phyloP scores from a whole-genome alignment of 495 filamentous ascomycete genomes.

The Hyaloscypha bicolor region DNA sequence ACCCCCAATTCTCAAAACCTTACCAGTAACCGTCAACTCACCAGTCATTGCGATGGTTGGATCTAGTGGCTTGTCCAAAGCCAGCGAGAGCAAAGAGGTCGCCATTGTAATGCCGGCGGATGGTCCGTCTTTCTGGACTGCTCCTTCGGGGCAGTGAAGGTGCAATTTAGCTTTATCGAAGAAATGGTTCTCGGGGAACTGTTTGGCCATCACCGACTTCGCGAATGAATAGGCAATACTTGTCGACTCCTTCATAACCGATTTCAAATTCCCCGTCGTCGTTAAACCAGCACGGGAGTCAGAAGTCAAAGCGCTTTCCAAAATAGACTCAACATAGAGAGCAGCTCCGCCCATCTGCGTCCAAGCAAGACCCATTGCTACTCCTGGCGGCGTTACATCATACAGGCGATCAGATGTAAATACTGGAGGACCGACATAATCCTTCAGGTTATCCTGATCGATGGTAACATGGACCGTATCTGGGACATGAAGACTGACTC shows the following conservation, averaged over 20 bases:
- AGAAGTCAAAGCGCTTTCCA: conserved; percentile 75
- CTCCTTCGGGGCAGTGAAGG: conserved; percentile 96
- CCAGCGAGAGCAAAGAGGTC: conserved; percentile 83
- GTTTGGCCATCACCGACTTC: conserved; percentile 80
- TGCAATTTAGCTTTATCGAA: conserved; percentile 96
- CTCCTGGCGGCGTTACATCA: conserved; percentile 92
- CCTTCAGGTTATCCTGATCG: conserved; percentile 86
- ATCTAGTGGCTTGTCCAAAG: conserved; percentile 74
- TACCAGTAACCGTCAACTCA: conserved; percentile 96
- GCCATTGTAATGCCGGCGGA: conserved; percentile 98
- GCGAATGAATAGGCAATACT: conserved; percentile 94
- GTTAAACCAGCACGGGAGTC: conserved; percentile 77
- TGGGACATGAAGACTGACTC: conserved; percentile 81
- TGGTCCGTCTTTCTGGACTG: conserved; percentile 94
- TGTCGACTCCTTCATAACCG: conserved; percentile 97
- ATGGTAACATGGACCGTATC: conserved; percentile 86
- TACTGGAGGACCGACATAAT: conserved; percentile 94
- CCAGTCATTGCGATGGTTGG: conserved; percentile 97
- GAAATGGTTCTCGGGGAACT: conserved; percentile 89
- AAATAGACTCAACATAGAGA: conserved; percentile 94
- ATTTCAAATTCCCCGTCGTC: conserved; percentile 91
- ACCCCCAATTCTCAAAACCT: conserved; percentile 94
- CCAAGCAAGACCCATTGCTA: conserved; percentile 98
- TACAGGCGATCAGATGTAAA: conserved; percentile 97
- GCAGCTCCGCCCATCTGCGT: conserved; percentile 97